Evolutionary conservation across 2,329 filamentous ascomycete genomes (phyloP).

Genomic region (Cytospora piceae): DNA sequence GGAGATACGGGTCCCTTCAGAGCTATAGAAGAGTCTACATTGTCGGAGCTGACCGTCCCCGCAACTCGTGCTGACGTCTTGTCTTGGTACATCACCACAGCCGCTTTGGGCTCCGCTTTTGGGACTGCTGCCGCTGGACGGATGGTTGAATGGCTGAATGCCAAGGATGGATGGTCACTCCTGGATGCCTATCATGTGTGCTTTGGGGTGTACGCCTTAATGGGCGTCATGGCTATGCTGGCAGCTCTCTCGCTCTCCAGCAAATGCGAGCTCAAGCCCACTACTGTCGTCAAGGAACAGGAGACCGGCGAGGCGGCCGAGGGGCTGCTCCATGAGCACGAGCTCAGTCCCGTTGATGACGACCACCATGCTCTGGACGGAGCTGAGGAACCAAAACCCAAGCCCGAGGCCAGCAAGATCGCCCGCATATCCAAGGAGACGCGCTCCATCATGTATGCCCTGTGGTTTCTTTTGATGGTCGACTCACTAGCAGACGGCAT

Average conservation of each 20-base stretch:
- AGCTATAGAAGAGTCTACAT: conserved; percentile 66
- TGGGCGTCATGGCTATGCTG: conserved; percentile 56
- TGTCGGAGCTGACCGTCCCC: conserved; percentile 62
- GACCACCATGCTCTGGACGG: conserved; percentile 28
- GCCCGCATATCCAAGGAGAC: conserved; percentile 62
- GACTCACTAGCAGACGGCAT: conserved; percentile 70
- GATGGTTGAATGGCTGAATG: conserved; percentile 51
- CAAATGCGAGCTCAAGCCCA: conserved; percentile 52
- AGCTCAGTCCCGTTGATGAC: conserved; percentile 27
- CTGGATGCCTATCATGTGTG: conserved; percentile 58
- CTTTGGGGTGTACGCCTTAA: conserved; percentile 61
- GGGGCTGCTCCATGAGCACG: conserved; percentile 34
- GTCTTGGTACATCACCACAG: conserved; percentile 65
- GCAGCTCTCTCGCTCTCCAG: conserved; percentile 51
- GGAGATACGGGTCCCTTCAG: conserved; percentile 71
- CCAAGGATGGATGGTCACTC: conserved; percentile 51
- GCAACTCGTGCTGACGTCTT: conserved; percentile 64
- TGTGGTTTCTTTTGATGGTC: conserved; percentile 67
- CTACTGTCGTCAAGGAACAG: conserved; percentile 31
- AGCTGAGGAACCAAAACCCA: conserved; percentile 21
- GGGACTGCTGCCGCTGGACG: conserved; percentile 58
- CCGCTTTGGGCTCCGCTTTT: conserved; percentile 57
- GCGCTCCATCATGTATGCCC: conserved; percentile 61
- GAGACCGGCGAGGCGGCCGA: conserved; percentile 32
- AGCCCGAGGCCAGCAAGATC: conserved; percentile 44